Conservation (phyloP, 164 flowering plant genomes). For the Magnolia officinalis region DNA sequence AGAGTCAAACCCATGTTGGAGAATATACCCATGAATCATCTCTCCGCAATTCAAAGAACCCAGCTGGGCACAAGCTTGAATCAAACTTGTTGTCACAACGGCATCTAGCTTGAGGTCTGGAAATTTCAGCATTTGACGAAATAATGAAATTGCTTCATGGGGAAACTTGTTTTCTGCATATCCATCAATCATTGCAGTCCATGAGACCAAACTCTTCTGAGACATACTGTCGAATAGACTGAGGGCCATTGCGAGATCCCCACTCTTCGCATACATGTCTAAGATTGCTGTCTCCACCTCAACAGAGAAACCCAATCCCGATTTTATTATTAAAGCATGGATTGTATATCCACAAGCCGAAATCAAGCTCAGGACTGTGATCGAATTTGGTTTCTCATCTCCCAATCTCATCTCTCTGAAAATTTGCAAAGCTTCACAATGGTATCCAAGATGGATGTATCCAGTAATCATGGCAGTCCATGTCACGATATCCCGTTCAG, state of each 20-base stretch:
- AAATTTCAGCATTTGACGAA: slow-evolving; percentile 19
- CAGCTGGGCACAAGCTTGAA: slow-evolving; percentile 27
- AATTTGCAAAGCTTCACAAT: slow-evolving; percentile 10
- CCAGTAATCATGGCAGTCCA: slow-evolving; percentile 34
- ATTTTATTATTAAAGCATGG: slow-evolving; percentile 23
- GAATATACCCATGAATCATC: slow-evolving; percentile 19
- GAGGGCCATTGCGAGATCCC: slow-evolving; percentile 11
- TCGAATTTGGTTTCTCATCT: slow-evolving; percentile 20
- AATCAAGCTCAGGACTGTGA: slow-evolving; percentile 22
- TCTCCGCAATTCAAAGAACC: slow-evolving; percentile 22
- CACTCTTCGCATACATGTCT: slow-evolving; percentile 27
- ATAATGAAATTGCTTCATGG: slow-evolving; percentile 20
- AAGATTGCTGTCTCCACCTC: slow-evolving; percentile 26
- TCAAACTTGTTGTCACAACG: slow-evolving; percentile 12
- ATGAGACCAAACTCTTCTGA: slow-evolving; percentile 21
- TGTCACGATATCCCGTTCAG: slow-evolving; percentile 27
- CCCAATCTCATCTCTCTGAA: slow-evolving; percentile 25
- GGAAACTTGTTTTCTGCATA: slow-evolving; percentile 22
- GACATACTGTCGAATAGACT: slow-evolving; percentile 17
- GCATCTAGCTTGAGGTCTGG: slow-evolving; percentile 17
- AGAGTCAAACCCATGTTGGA: slow-evolving; percentile 10
- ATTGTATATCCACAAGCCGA: slow-evolving; percentile 17
- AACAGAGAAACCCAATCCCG: slow-evolving; percentile 16
- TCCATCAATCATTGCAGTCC: slow-evolving; percentile 25
- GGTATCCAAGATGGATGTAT: slow-evolving; percentile 11